Evolutionary conservation across 2,329 filamentous ascomycete species (phyloP).

Genomic region (Coniochaeta ligniaria): DNA sequence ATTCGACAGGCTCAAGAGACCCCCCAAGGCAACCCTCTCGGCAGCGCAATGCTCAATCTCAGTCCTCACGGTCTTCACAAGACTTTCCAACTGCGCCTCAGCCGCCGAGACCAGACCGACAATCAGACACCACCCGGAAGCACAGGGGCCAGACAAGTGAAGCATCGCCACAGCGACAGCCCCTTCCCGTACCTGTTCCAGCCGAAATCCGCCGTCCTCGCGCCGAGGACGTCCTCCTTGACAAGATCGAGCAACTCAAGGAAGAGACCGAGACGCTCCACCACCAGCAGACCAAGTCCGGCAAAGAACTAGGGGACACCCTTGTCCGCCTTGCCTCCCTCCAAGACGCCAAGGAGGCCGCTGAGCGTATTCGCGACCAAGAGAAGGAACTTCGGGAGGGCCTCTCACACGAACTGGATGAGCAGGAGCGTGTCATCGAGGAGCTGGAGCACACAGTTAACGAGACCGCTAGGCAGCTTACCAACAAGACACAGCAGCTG

Average conservation of each 20-base stretch:
- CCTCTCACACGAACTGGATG: slow-evolving; percentile 22
- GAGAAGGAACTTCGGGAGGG: slow-evolving; percentile 25
- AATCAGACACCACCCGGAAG: not conserved
- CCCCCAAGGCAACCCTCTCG: not conserved
- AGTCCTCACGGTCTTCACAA: not conserved
- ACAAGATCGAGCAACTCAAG: slow-evolving; percentile 28
- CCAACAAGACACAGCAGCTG: not conserved
- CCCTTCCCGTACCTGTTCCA: not conserved
- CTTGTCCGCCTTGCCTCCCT: slow-evolving; percentile 20
- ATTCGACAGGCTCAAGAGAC: not conserved
- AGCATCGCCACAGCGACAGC: not conserved
- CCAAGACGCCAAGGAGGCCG: slow-evolving; percentile 20
- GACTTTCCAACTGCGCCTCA: not conserved
- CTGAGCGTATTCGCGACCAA: slow-evolving; percentile 17
- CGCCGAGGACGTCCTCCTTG: slow-evolving; percentile 19
- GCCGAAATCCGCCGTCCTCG: not conserved
- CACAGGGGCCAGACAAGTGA: not conserved
- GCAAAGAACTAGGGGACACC: slow-evolving; percentile 20
- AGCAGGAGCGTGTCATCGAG: slow-evolving; percentile 26
- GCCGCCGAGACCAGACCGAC: not conserved
- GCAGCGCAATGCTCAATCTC: not conserved
- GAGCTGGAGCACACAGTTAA: slow-evolving; percentile 19
- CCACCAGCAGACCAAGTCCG: slow-evolving; percentile 19
- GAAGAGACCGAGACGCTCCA: slow-evolving; percentile 22
- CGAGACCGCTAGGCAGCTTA: not conserved